These are phyloP conservation scores for Tilletia setariae DNA, from an alignment of 1,284 basidiomycete species.

Conservation along the genomic window DNA sequence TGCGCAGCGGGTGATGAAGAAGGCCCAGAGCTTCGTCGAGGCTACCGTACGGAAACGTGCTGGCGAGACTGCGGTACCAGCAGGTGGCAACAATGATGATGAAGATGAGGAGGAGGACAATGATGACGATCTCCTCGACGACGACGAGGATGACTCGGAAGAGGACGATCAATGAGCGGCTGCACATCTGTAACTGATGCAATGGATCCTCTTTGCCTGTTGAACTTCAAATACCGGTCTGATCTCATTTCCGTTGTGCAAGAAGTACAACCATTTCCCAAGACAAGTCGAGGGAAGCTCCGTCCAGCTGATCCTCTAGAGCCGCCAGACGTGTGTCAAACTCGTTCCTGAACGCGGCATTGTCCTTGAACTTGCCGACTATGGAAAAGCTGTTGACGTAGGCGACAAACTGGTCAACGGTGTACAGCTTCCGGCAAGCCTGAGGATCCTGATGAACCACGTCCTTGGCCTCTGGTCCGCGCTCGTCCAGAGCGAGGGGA, in stretches of 20 bases:
- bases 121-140: constrained; percentile 21
- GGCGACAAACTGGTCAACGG: background rate
- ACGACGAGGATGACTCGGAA: constrained; percentile 23
- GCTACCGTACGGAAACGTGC: constrained; percentile 15
- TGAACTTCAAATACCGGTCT: too few relatives aligned
- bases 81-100: background rate
- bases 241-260: background rate
- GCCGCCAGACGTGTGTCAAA: background rate
- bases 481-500: constrained; percentile 3
- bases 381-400: constrained; percentile 8
- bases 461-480: background rate
- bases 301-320: background rate
- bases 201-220: too few relatives aligned
- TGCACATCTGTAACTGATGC: too few relatives aligned
- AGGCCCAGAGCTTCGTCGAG: constrained; percentile 70
- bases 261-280: constrained; percentile 6
- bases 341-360: background rate
- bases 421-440: background rate
- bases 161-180: constrained; percentile 29
- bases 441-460: constrained; percentile 1
- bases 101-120: constrained; percentile 25
- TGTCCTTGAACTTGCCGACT: background rate
- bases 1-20: constrained; percentile 74
- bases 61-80: background rate
- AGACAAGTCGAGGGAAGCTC: background rate